Evolutionary conservation across 2,329 filamentous ascomycete species (phyloP), one percentile per base, ranked within the genome.

Genomic region (Beauveria medogensis): DNA sequence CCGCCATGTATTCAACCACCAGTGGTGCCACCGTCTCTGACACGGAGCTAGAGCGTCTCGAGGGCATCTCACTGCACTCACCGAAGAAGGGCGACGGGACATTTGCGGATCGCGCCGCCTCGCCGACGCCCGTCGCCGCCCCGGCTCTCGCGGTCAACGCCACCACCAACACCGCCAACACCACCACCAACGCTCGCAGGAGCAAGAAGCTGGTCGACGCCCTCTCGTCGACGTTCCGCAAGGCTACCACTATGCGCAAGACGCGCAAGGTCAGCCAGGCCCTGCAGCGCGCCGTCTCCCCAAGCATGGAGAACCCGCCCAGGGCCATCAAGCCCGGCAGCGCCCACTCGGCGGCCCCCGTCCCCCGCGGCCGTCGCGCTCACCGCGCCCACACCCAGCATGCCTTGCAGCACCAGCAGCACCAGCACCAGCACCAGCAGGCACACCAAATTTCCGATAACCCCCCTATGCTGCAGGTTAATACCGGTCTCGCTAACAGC

Each of bases 31-130:
- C 60, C 61, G 76, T 80, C 69, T 80, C 78, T 3, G 77, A 80
- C 63, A 76, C 76, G 43, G 78, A 80, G 65, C 70, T 80, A n/a
- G 72, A 78, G 9, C 71, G 73, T 34, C 71, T 80, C 3, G 77
- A 79, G 64, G 75, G 75, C n/a, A 79, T 80, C 64, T 77, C 76
- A n/a, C 65, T 80, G 28, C 73, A 74, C 61, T 75, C 73, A 9
- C 72, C 74, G 24, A 67, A 62, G 14, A 70, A 72, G 60, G 68
- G 68, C 51, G 64, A 53, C 20, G 46, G 44, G 20, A 34, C 50
- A 2, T 16, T 46, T 64, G 64, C 55, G 5, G 24, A 37, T 12
- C 24, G 53, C 26, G n/a, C 37, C 9, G 18, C 30, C 59, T 75
- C 73, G 16, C 72, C 74, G 26, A 66, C 60, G 16, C 69, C 71